Evolutionary conservation across 129 eudicot genomes (phyloP).

Genomic region (Apium graveolens): DNA sequence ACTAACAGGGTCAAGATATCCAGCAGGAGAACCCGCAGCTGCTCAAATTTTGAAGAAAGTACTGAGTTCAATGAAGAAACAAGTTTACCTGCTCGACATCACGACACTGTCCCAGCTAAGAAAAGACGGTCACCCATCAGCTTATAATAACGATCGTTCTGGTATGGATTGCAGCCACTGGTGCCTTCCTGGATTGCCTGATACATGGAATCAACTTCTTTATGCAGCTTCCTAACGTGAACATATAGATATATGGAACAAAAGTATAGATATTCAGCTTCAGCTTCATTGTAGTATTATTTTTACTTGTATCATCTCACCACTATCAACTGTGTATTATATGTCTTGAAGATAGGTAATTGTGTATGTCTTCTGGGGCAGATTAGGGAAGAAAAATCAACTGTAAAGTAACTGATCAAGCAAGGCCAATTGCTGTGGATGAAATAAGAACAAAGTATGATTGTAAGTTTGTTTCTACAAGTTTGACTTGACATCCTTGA

Average conservation of each 20-base stretch:
- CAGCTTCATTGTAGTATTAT: background rate
- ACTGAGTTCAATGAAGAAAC: slow-evolving; percentile 26
- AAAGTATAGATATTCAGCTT: background rate
- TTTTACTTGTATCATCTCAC: background rate
- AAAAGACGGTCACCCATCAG: slow-evolving; percentile 54
- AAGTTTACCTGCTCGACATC: slow-evolving; percentile 47
- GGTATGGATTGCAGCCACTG: slow-evolving; percentile 61
- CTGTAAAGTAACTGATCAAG: slow-evolving; percentile 20
- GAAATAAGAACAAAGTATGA: background rate
- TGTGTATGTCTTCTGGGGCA: slow-evolving; percentile 1
- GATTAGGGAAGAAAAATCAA: slow-evolving; percentile 8
- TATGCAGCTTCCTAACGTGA: slow-evolving; percentile 46
- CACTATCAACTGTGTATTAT: slow-evolving; percentile 1
- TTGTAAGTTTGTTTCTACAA: background rate
- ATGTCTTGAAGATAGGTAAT: background rate
- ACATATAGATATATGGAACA: background rate
- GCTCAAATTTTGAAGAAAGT: slow-evolving; percentile 28
- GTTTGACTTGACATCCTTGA: background rate
- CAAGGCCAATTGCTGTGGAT: background rate
- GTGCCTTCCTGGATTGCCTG: slow-evolving; percentile 68
- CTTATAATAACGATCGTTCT: slow-evolving; percentile 32
- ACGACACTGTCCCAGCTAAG: slow-evolving; percentile 50
- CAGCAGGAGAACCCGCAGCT: slow-evolving; percentile 44
- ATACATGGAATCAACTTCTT: slow-evolving; percentile 57
- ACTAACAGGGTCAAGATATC: slow-evolving; percentile 43